Conservation (phyloP, 1,139 yeast genomes). For the Pichia terricola region DNA sequence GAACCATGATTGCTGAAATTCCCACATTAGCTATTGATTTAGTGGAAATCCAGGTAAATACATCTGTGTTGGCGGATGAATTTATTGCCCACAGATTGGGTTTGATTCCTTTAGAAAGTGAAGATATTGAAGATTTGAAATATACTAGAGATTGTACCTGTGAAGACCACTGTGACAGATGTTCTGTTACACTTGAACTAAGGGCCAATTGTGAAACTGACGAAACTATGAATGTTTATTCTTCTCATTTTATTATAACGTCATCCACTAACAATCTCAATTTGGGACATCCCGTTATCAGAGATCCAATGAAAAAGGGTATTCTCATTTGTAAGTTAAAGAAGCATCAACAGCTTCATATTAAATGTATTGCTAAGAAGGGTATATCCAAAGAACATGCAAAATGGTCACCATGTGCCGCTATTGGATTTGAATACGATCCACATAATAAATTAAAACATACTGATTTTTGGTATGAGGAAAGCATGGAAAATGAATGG, state of each 20-base stretch:
- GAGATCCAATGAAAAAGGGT: slow-evolving; percentile 72
- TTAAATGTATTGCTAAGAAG: slow-evolving; percentile 92
- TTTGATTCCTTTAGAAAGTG: slow-evolving; percentile 75
- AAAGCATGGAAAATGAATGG: slow-evolving; percentile 85
- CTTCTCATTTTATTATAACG: slow-evolving; percentile 65
- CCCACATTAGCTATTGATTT: slow-evolving; percentile 94
- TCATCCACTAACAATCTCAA: slow-evolving; percentile 32
- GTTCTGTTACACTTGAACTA: slow-evolving; percentile 79
- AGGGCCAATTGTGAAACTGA: slow-evolving; percentile 86
- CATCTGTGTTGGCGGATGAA: slow-evolving; percentile 94
- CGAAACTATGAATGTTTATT: slow-evolving; percentile 80
- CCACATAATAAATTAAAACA: slow-evolving; percentile 98
- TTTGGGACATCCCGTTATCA: slow-evolving; percentile 77
- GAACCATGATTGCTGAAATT: slow-evolving; percentile 91
- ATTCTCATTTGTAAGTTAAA: slow-evolving; percentile 83
- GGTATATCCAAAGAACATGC: slow-evolving; percentile 99
- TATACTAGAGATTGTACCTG: slow-evolving; percentile 95
- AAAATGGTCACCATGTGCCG: slow-evolving; percentile 96
- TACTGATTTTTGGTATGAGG: slow-evolving; percentile 95
- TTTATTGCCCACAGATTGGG: slow-evolving; percentile 91
- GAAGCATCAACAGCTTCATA: slow-evolving; percentile 82
- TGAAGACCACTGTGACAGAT: slow-evolving; percentile 92
- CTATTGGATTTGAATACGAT: slow-evolving; percentile 96
- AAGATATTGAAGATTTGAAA: slow-evolving; percentile 68
- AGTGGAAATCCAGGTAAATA: slow-evolving; percentile 88